A percentile compares a stretch with the other conserved stretches of the same genome.
These are phyloP conservation scores for Entrophospora sp. DNA, from an alignment of 192 early-diverging fungal species.

Conservation along the genomic window DNA sequence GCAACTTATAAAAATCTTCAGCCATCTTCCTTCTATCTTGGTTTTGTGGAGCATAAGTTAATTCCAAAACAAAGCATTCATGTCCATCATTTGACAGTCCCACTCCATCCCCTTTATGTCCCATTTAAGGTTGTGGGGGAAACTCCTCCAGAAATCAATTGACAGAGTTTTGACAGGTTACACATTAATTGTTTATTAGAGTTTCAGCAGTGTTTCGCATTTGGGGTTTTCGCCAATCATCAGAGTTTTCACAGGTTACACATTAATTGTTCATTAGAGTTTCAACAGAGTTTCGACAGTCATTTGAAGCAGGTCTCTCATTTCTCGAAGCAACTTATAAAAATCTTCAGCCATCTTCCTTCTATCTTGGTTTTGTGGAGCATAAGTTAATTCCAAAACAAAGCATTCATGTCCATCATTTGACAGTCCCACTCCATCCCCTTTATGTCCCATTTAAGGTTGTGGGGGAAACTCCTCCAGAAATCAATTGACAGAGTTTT, in stretches of 20 bases:
- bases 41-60: background rate
- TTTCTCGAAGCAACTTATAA: slow-evolving; percentile 12
- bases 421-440: background rate
- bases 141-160: too few relatives aligned
- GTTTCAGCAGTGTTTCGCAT: too few relatives aligned
- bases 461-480: too few relatives aligned
- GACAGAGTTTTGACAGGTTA: too few relatives aligned
- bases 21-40: slow-evolving; percentile 5
- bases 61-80: slow-evolving; percentile 1
- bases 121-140: too few relatives aligned
- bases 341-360: slow-evolving; percentile 4
- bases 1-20: slow-evolving; percentile 11
- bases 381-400: background rate
- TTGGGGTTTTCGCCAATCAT: too few relatives aligned
- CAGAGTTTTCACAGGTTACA: too few relatives aligned
- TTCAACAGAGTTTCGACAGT: too few relatives aligned
- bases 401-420: background rate
- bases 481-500: too few relatives aligned
- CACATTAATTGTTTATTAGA: too few relatives aligned
- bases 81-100: slow-evolving; percentile 1
- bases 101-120: background rate
- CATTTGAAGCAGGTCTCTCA: background rate
- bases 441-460: too few relatives aligned
- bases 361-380: background rate
- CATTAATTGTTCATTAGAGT: too few relatives aligned